Evolutionary conservation across 176 grass and related monocot species (phyloP), one percentile per base, ranked within the genome.

Genomic region (Aegilops tauschii): DNA sequence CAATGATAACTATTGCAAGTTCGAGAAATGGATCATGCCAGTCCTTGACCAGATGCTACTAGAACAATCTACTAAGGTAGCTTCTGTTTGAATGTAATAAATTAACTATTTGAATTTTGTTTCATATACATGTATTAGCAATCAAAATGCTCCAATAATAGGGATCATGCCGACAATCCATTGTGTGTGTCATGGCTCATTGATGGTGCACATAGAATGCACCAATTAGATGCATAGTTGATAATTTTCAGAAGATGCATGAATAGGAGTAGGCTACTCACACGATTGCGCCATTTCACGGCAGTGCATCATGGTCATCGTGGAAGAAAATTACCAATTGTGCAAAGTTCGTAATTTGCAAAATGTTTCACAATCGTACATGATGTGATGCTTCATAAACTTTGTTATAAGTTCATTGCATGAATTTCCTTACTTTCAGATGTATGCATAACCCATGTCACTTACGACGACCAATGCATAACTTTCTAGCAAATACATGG

Each of bases 1-100:
- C 8, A 95, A 98, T 89, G 96, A 92, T 82, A 98, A 98, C 77
- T 98, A 98, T 39, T 98, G 96, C 88, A 98, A 95, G 83, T 98
- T 98, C 86, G 96, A 98, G 67, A 88, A 98, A 65, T 95, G 96
- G 96, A 94, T 98, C 77, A 95, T 95, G 91, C 93, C 96, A 21
- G 34, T 98, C 72, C 87, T 98, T 58, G 90, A 95, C 62, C 80
- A 95, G 80, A 91, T 98, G 93, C 85, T 94, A 44, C 70, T 83
- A 52, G 96, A 98, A 86, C 96, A 98, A 81, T 90, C 93, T 32
- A 85, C 65, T 68, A 83, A 98, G 95, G 93, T 95, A 89, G 37
- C 52, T 56, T 12, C 0, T 64, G 0, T 65, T 9, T 21, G 1
- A 69, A 37, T 70, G 5, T 70, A 1, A 21, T 34, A 52, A 52